Base-by-base conservation (phyloP, 306 rosid genomes). In the Sicyos baderoa region DNA sequence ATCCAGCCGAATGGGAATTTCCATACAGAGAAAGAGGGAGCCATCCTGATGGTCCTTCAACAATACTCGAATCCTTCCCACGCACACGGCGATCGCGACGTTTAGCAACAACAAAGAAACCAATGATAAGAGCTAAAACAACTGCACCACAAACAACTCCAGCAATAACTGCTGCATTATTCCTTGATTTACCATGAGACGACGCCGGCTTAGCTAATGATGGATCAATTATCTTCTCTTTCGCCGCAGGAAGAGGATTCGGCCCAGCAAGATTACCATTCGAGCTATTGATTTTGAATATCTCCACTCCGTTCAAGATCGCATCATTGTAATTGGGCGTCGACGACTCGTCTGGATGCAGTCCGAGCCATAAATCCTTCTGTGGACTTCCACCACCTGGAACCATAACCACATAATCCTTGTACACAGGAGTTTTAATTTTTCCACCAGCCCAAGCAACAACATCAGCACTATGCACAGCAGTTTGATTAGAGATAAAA, bases 11-110 rank as follows among this genome's bases (percentile, higher is more conserved):
- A 67, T 90, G 99, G 42, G 97, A 93, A 74, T 87, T 87, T 49
- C 97, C 97, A 54, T 93, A 93, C 4, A 88, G 83, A 54, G 99
- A 90, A 71, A 93, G 89, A 7, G 99, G 99, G 23, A 93, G 99
- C 99, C 99, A 93, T 2, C 99, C 99, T 15, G 99, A 90, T 13
- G 99, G 99, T 55, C 97, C 99, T n/a, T 93, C 99, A 27, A 87
- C 84, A 47, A 86, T 13, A 76, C 89, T 84, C 12, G 91, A 82
- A 68, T 84, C 97, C 76, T 88, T 85, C 55, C 86, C 79, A 37
- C 47, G 84, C 79, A 80, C 12, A 40, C 45, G 45, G 0, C 45
- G 80, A n/a, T 65, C 75, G 9, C 80, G 84, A 25, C 77, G 87
- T 1, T 79, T 80, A 74, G 22, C 77, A 59, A 82, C 37, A 76